Conservation (phyloP, 345 rosid species). For the Eucalyptus tenuipes region DNA sequence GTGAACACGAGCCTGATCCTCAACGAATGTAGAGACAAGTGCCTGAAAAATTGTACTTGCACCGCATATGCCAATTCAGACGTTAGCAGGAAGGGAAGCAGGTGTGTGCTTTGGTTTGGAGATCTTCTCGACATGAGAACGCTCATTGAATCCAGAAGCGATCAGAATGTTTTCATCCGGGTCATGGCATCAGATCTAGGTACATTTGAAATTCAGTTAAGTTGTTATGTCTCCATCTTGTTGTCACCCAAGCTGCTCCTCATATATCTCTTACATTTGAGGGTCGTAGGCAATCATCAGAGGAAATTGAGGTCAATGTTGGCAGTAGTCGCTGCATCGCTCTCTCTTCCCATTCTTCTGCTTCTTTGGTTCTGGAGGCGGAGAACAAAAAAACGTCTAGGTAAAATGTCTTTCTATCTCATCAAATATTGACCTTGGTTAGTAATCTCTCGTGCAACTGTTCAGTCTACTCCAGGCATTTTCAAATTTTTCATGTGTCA, state of each 20-base stretch:
- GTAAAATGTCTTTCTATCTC: not conserved
- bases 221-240: not conserved
- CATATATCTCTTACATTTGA: not conserved
- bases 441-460: not conserved
- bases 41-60: conserved; percentile 33
- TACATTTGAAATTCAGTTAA: not conserved
- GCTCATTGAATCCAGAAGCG: not conserved
- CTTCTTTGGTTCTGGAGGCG: not conserved
- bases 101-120: conserved; percentile 38
- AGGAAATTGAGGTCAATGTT: not conserved
- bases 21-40: conserved; percentile 18
- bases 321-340: not conserved
- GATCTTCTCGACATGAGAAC: conserved; percentile 10
- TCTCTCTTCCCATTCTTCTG: not conserved
- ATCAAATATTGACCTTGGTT: not conserved
- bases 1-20: not conserved
- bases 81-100: conserved; percentile 17
- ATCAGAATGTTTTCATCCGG: conserved; percentile 2
- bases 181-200: conserved; percentile 9
- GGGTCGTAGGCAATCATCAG: not conserved
- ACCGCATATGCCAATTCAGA: conserved; percentile 24
- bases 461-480: not conserved
- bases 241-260: not conserved
- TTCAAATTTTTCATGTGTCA: too few species aligned
- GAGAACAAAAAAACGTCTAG: not conserved